Evolutionary conservation across 352 stramenopile species (phyloP).

Genomic region (Thalassiosira gravida): DNA sequence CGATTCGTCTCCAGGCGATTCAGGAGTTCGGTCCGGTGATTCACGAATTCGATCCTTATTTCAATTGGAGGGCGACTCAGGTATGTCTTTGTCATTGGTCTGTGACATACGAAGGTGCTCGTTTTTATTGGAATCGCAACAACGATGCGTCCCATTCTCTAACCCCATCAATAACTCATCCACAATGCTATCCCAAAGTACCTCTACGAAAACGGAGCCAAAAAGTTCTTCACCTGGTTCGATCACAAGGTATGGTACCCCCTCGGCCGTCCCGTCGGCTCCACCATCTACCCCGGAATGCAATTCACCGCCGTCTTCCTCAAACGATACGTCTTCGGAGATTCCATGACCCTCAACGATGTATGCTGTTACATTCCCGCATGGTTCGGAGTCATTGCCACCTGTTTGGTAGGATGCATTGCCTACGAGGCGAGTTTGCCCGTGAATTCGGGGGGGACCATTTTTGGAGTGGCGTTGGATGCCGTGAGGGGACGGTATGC

Average conservation of each 20-base stretch:
- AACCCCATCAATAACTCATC: too few relatives aligned
- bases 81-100: too few relatives aligned
- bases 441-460: background rate
- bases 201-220: conserved; percentile 87
- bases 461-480: background rate
- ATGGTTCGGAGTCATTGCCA: conserved; percentile 84
- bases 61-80: conserved; percentile 95
- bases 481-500: background rate
- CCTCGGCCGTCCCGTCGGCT: conserved; percentile 82
- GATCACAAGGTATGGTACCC: conserved; percentile 91
- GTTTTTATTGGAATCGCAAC: too few relatives aligned
- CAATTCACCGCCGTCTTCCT: conserved; percentile 81
- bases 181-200: too few relatives aligned
- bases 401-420: conserved; percentile 44
- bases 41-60: conserved; percentile 91
- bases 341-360: conserved; percentile 81
- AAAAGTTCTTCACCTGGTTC: conserved; percentile 97
- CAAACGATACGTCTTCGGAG: background rate
- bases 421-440: conserved; percentile 19
- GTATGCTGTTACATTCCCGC: conserved; percentile 85
- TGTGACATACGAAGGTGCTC: too few relatives aligned
- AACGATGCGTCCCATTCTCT: too few relatives aligned
- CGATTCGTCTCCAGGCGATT: too few relatives aligned
- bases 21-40: too few relatives aligned
- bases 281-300: conserved; percentile 89